These are phyloP conservation scores for Ceratocystis variospora DNA, from an alignment of 2,329 filamentous ascomycete species.

Conservation along the genomic window DNA sequence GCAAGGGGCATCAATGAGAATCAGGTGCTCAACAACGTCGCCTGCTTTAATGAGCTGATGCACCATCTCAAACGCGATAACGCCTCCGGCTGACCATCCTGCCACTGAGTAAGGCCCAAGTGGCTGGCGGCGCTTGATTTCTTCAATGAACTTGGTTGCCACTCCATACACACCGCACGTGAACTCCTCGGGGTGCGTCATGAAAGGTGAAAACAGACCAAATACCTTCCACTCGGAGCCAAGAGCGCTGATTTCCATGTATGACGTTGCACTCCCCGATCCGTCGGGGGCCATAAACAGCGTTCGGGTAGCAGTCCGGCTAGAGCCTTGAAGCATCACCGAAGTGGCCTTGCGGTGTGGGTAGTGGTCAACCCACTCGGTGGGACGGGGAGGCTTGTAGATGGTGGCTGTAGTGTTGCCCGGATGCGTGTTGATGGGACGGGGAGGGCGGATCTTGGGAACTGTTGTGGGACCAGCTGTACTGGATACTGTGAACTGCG, in stretches of 20 bases:
- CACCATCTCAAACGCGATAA: conserved; percentile 55
- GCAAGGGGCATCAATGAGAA: conserved; percentile 54
- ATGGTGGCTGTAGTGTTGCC: conserved; percentile 37
- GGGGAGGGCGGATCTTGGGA: conserved; percentile 21
- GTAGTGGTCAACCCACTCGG: conserved; percentile 30
- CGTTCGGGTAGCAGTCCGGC: conserved; percentile 33
- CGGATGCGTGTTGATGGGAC: conserved; percentile 23
- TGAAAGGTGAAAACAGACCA: conserved; percentile 48
- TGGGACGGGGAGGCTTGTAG: conserved; percentile 30
- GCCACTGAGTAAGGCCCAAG: conserved; percentile 52
- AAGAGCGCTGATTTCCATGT: conserved; percentile 31
- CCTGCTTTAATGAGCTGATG: conserved; percentile 44
- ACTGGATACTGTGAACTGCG: conserved; percentile 17
- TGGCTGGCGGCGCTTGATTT: conserved; percentile 59
- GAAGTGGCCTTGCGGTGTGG: conserved; percentile 38
- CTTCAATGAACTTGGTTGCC: conserved; percentile 38
- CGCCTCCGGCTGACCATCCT: conserved; percentile 66
- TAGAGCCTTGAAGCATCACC: conserved; percentile 37
- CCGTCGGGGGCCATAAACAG: conserved; percentile 44
- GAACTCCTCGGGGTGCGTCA: conserved; percentile 45
- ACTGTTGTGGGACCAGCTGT: conserved; percentile 13
- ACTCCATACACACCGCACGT: conserved; percentile 43
- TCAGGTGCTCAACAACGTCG: conserved; percentile 44
- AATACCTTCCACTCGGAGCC: conserved; percentile 36
- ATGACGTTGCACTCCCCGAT: conserved; percentile 51